Conservation (phyloP, 345 rosid species). For the Viola odorata region DNA sequence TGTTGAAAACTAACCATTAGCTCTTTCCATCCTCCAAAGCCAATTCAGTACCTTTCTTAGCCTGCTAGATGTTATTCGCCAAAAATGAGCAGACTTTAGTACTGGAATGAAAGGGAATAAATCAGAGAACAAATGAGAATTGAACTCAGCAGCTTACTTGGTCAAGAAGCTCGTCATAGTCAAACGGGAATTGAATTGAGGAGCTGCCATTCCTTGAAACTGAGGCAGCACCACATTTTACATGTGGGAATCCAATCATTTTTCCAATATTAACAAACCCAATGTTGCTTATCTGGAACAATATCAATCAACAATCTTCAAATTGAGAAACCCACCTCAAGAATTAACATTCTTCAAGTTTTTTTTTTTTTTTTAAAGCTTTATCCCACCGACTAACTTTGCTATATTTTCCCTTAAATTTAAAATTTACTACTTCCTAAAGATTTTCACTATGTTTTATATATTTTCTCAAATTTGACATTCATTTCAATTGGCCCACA, state of each 20-base stretch:
- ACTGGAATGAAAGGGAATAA: neutral
- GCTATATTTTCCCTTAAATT: too few species aligned
- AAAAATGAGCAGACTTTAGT: neutral
- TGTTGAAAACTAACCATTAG: slow-evolving; percentile 44
- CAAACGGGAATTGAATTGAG: slow-evolving; percentile 49
- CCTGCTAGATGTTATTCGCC: slow-evolving; percentile 35
- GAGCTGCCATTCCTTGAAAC: slow-evolving; percentile 36
- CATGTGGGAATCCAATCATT: neutral
- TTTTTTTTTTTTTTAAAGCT: neutral
- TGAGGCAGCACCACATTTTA: slow-evolving; percentile 1
- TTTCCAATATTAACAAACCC: neutral
- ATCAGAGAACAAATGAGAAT: too few species aligned
- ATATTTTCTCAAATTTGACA: too few species aligned
- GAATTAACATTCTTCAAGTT: neutral
- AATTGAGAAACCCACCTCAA: neutral
- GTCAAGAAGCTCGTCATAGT: slow-evolving; percentile 59
- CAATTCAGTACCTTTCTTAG: slow-evolving; percentile 59
- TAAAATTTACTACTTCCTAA: too few species aligned
- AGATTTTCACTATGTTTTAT: too few species aligned
- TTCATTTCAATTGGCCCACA: too few species aligned
- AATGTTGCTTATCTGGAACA: neutral
- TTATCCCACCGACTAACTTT: too few species aligned
- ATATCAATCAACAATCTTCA: neutral
- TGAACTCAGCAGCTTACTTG: slow-evolving; percentile 43
- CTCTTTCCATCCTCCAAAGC: slow-evolving; percentile 59